Conservation (phyloP, 495 filamentous ascomycete genomes). For the Haplographium delicatum region DNA sequence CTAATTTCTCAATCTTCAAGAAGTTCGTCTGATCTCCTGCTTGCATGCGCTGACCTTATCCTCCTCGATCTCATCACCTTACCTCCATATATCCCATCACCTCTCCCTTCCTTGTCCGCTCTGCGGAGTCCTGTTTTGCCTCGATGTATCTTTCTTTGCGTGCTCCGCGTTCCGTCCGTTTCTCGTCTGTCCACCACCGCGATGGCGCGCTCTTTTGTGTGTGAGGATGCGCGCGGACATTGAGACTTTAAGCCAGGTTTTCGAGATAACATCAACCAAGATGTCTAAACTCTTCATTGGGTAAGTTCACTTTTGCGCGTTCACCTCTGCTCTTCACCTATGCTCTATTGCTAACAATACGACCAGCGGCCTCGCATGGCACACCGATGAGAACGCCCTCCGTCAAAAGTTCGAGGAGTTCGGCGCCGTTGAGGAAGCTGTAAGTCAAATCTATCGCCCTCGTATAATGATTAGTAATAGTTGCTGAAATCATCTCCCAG, state of each 20-base stretch:
- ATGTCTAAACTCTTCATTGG: slow-evolving; percentile 94
- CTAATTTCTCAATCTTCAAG: slow-evolving; percentile 16
- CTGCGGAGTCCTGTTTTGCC: slow-evolving; percentile 27
- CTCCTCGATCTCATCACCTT: slow-evolving; percentile 19
- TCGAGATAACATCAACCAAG: slow-evolving; percentile 26
- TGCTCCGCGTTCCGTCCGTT: slow-evolving; percentile 27
- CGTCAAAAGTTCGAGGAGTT: slow-evolving; percentile 85
- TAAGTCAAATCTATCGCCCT: slow-evolving; percentile 55
- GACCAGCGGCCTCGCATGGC: slow-evolving; percentile 91
- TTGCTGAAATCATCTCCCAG: slow-evolving; percentile 39
- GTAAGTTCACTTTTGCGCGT: slow-evolving; percentile 46
- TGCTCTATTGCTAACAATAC: slow-evolving; percentile 21
- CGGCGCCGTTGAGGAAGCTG: slow-evolving; percentile 86
- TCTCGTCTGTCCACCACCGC: slow-evolving; percentile 15
- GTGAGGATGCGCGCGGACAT: slow-evolving; percentile 27
- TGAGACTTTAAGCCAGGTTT: slow-evolving; percentile 30
- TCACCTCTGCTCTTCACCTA: slow-evolving; percentile 5
- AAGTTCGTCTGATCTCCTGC: slow-evolving; percentile 29
- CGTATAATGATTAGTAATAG: not conserved
- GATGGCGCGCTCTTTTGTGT: slow-evolving; percentile 26
- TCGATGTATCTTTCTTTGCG: slow-evolving; percentile 30
- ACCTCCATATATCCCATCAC: slow-evolving; percentile 14
- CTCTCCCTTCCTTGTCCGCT: slow-evolving; percentile 23
- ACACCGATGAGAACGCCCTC: slow-evolving; percentile 82
- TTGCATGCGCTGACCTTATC: slow-evolving; percentile 26